Base-by-base conservation (phyloP, 2,329 filamentous ascomycete genomes). In the Cladosporium cucumerinum region DNA sequence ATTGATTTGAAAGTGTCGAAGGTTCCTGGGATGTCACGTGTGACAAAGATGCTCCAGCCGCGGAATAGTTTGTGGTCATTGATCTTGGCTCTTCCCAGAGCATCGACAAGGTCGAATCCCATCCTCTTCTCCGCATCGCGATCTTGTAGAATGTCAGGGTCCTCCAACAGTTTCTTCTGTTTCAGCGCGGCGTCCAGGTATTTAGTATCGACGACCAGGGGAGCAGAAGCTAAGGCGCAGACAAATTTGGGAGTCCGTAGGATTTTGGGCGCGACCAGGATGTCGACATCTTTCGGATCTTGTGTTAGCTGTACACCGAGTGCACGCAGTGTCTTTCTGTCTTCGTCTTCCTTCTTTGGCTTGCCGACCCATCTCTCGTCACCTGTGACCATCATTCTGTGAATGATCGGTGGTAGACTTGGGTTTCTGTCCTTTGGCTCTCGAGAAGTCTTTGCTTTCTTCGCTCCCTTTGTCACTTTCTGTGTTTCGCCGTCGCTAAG, bases 201-300 rank as follows among this genome's bases (percentile, higher is more conserved):
- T 10, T 86, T 84, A 0, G 89, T 90, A 54, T 87, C 88, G 62
- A 98, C 85, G 51, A 98, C 86, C 1, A 86, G 84, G 0, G 93
- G 92, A 0, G 91, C 93, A 66, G 87, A 88, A 21, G 95, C 93
- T 30, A 99, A 81, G 14, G 93, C 92, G 67, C 89, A 90, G 58
- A 98, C 88, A 74, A 99, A 99, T 74, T 99, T 99, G 75, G 92
- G 88, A 0, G 95, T 99, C 43, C 95, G 89, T 36, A 97, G 86
- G 67, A 98, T 87, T 49, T 87, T 86, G 0, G 94, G 95, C 3
- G 94, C 94, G 36, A 92, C 93, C 12, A 99, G 85, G 75, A 96
- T 91, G 71, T 94, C 91, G 75, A 92, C 95, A 52, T 86, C 84
- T 57, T 86, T 85, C 28, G 87, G 87, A 73, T 97, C 91, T 70